Conservation (phyloP, 2,329 filamentous ascomycete species). For the Beauveria varroae region DNA sequence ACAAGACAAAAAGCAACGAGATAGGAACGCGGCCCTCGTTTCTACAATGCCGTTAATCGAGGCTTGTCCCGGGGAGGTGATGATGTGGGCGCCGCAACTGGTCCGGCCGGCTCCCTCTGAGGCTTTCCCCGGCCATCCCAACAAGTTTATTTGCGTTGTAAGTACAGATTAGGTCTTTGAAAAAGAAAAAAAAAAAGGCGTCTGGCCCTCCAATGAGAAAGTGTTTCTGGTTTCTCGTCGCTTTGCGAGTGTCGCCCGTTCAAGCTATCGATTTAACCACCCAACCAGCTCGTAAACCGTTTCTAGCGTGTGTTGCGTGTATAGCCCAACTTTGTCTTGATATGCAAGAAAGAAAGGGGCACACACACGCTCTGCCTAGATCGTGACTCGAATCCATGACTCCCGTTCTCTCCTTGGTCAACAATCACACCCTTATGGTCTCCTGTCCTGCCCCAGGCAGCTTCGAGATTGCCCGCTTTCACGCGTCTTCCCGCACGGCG, state of each 20-base stretch:
- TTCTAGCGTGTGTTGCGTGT: neutral
- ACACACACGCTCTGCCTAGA: neutral
- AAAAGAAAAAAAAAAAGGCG: no score
- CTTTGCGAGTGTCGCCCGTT: neutral
- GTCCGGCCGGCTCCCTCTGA: neutral
- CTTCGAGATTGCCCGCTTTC: neutral
- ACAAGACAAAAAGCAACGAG: neutral
- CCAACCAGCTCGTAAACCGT: neutral
- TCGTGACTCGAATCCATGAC: neutral
- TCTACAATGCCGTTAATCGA: no score
- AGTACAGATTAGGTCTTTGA: no score
- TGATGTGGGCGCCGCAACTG: neutral
- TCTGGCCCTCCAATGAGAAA: neutral
- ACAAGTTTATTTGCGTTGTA: no score
- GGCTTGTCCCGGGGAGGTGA: no score
- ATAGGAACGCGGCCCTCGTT: neutral
- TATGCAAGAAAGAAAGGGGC: neutral
- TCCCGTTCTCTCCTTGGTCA: neutral
- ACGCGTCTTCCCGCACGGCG: neutral
- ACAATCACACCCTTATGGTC: no score
- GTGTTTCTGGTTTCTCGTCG: neutral
- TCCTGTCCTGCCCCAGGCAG: neutral
- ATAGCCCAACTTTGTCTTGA: neutral
- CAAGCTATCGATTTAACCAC: neutral
- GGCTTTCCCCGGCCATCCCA: neutral